Base-by-base conservation (phyloP, 2,329 filamentous ascomycete species). In the Penicillium sp. region DNA sequence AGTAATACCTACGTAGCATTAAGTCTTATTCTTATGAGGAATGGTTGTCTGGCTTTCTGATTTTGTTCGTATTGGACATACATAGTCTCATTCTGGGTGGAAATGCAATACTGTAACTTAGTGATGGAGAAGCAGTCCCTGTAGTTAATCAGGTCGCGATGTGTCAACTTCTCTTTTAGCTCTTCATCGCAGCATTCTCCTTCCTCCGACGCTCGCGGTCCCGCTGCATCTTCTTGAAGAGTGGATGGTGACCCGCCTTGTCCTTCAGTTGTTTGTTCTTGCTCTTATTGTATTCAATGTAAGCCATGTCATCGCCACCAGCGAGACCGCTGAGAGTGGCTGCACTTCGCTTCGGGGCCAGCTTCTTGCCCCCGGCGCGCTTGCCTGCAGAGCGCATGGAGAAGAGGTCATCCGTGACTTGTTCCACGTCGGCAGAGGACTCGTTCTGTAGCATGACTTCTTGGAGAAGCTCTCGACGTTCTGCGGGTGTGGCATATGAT, bases 241-340 rank as follows among this genome's bases (percentile, higher is more conserved):
- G 81, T 1, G 77, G 70, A 58, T 78, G 79, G 50, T 77, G 73
- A n/a, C 69, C 72, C 44, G 72, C 73, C 59, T 81, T 80, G 63
- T 81, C 79, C 73, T 83, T 85, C 60, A 84, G 68, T 53, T 77
- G 74, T 70, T 82, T 84, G 62, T 87, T 88, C 55, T 78, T 76
- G 58, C 77, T 82, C 74, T 84, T 85, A 68, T 87, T 89, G 69
- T 87, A 84, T 68, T 91, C 87, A 46, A 89, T 82, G 66, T 91
- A 97, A n/a, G 91, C 90, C 93, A 98, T 97, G 64, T 94, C 88
- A 64, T 95, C 87, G 0, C 90, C 93, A 47, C 93, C 93, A 45
- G 87, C 89, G 46, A 96, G 77, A 58, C 94, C 90, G 41, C 84
- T 85, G 45, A 98, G 76, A 10, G 84, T 89, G 20, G 89, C 91